Conservation (phyloP, 345 rosid genomes). For the Citrus hindsii region DNA sequence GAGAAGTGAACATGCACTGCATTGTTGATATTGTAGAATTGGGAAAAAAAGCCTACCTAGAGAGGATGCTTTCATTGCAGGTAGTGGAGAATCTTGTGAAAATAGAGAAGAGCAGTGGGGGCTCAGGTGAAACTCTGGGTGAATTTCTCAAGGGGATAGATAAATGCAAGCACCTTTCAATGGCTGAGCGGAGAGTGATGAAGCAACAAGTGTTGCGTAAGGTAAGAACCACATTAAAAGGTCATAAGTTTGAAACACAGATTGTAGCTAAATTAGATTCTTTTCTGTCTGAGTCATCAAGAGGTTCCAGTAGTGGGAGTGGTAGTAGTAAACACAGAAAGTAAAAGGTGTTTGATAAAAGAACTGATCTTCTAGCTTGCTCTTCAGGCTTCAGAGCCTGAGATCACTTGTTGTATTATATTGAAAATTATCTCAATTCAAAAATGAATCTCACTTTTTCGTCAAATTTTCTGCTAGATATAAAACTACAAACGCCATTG, state of each 20-base stretch:
- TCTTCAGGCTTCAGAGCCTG: background rate
- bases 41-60: constrained; percentile 21
- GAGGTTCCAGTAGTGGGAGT: constrained; percentile 13
- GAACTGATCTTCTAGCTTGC: constrained; percentile 1
- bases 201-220: constrained; percentile 31
- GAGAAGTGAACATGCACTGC: constrained; percentile 21
- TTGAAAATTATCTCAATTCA: background rate
- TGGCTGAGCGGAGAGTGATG: constrained; percentile 24
- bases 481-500: no score
- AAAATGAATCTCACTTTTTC: background rate
- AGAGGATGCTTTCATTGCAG: constrained; percentile 18
- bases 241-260: constrained; percentile 20
- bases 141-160: constrained; percentile 26
- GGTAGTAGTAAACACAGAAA: constrained; percentile 17
- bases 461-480: background rate
- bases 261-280: constrained; percentile 19
- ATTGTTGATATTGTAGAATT: constrained; percentile 25
- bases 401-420: background rate
- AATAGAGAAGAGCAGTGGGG: constrained; percentile 17
- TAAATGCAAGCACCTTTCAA: constrained; percentile 25
- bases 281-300: constrained; percentile 15
- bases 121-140: constrained; percentile 20
- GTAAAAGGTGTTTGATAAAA: background rate
- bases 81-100: constrained; percentile 31
- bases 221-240: constrained; percentile 15